Evolutionary conservation across 179 eudicot species (phyloP), one percentile per base, ranked within the genome.

Genomic region (Nepenthes alata): DNA sequence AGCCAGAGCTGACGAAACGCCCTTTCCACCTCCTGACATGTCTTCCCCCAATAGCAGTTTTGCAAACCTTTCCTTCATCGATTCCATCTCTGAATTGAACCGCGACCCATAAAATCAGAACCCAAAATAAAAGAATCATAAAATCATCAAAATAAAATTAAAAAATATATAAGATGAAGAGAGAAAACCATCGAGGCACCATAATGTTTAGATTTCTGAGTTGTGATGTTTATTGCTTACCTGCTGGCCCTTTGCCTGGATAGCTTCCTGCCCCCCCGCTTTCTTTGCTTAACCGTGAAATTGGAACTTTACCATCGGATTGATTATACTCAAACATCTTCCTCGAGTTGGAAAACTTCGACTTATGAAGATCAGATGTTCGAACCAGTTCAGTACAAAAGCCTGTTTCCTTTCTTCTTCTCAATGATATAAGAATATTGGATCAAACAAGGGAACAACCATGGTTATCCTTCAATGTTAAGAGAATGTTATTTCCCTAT

Each of bases 1-100:
- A 59, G 97, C 97, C 65, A 85, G 64, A 64, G 97, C 96, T n/a
- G 96, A 85, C 48, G 97, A 82, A 68, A 88, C 97, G 35, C 97
- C 97, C 69, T 88, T 88, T 0, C 96, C 91, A 47, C 91, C 85
- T 50, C 96, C 96, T 7, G 91, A 84, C 90, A 84, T 89, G 35
- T 89, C 95, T 75, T 89, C 96, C 13, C 96, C 96, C 47, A 89
- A 60, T 47, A 89, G 81, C 53, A 89, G 75, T 78, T 81, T 86
- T 14, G 91, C 77, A 67, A 89, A 89, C 67, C 73, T 86, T 67
- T 81, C 89, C 70, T 87, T 89, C 95, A 89, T 70, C 69, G 79
- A 49, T 0, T 89, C 96, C 59, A 81, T 63, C 59, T 86, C 96
- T 88, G 67, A 25, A 25, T 25, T 41, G 8, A 41, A 41, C 45